phyloP scores from a whole-genome alignment of 1,284 basidiomycete genomes.

The Termitomyces sp. region DNA sequence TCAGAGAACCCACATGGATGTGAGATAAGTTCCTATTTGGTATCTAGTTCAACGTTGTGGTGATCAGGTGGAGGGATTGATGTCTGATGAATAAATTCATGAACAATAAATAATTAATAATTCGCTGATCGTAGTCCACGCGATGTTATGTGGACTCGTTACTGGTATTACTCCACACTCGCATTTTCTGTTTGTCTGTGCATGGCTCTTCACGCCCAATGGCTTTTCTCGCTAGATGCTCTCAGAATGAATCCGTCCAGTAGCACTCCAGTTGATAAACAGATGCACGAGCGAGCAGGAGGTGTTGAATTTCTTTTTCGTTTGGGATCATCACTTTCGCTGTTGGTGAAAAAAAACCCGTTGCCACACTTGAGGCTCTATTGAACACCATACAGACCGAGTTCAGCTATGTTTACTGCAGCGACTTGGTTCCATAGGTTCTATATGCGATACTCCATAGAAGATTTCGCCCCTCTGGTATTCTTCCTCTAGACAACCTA shows the following conservation, averaged over 20 bases:
- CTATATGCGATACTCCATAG: conserved; percentile 89
- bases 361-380: conserved; percentile 1
- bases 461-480: conserved; percentile 78
- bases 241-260: conserved; percentile 55
- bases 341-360: conserved; percentile 46
- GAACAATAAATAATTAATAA: too few species aligned
- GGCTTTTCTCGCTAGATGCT: conserved; percentile 62
- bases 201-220: conserved; percentile 41
- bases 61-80: not conserved
- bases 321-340: conserved; percentile 62
- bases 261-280: conserved; percentile 49
- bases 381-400: conserved; percentile 45
- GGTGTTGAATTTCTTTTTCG: conserved; percentile 80
- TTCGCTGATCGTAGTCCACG: not conserved
- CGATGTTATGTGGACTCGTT: not conserved
- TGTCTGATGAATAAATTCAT: too few species aligned
- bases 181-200: not conserved
- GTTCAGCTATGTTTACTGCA: conserved; percentile 76
- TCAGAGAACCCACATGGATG: conserved; percentile 6
- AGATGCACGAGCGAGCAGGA: conserved; percentile 70
- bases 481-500: conserved; percentile 11
- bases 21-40: not conserved
- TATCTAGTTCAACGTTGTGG: not conserved
- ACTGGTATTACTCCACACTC: too few species aligned
- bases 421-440: conserved; percentile 92